phyloP scores from a whole-genome alignment of 345 rosid species.

The Noccaea caerulescens region DNA sequence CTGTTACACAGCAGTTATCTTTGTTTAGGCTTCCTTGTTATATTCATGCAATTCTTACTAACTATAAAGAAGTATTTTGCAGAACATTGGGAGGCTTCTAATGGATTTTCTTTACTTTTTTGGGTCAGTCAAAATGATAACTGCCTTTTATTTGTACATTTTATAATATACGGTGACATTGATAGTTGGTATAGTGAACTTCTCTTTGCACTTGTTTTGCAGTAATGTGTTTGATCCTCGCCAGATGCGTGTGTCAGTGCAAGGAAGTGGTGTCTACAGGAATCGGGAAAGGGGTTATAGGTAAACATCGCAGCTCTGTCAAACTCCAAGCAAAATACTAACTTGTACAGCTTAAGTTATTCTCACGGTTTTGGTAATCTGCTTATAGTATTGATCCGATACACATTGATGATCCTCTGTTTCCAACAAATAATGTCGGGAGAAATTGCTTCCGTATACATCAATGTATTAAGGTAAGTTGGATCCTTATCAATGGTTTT shows the following conservation, averaged over 20 bases:
- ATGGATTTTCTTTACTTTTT: conserved; percentile 98
- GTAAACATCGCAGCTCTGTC: conserved; percentile 49
- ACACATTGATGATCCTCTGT: conserved; percentile 95
- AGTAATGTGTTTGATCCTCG: conserved; percentile 99
- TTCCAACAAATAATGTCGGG: conserved; percentile 91
- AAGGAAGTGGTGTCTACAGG: conserved; percentile 86
- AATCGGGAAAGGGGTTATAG: conserved; percentile 92
- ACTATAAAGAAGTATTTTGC: conserved; percentile 47
- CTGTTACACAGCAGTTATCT: conserved; percentile 14
- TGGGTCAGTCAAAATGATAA: conserved; percentile 68
- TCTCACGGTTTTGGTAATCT: conserved; percentile 30
- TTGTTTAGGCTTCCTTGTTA: conserved; percentile 23
- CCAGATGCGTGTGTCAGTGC: conserved; percentile 92
- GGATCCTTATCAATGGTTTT: conserved; percentile 23
- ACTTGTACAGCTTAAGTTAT: conserved; percentile 23
- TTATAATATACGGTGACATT: background rate
- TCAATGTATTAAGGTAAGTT: conserved; percentile 91
- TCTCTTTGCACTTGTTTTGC: conserved; percentile 38
- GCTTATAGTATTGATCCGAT: conserved; percentile 83
- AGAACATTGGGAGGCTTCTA: conserved; percentile 90
- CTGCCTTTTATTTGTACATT: conserved; percentile 33
- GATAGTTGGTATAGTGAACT: conserved; percentile 9
- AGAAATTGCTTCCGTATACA: conserved; percentile 98
- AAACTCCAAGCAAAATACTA: conserved; percentile 24
- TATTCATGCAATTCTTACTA: conserved; percentile 22